These are phyloP conservation scores for Hyphopichia pseudoburtonii DNA, from an alignment of 1,139 yeast genomes.

Conservation along the genomic window DNA sequence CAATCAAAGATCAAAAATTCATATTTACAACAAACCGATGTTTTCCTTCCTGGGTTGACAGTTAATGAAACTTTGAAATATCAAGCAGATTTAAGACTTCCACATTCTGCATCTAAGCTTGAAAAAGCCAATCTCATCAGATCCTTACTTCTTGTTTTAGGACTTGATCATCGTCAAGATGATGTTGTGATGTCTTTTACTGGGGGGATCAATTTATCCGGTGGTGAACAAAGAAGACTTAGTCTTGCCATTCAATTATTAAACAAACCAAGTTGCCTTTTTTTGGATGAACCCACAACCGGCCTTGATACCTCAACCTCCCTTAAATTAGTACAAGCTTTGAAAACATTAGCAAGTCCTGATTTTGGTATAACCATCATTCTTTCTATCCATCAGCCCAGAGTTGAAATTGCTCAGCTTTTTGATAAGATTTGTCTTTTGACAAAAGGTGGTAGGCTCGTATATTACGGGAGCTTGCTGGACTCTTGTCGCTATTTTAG, in stretches of 20 bases:
- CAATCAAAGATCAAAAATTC: constrained; percentile 46
- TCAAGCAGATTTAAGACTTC: constrained; percentile 70
- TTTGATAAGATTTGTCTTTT: constrained; percentile 74
- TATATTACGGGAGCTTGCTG: constrained; percentile 55
- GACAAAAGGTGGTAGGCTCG: constrained; percentile 64
- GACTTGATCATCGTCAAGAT: constrained; percentile 59
- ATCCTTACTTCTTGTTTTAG: constrained; percentile 58
- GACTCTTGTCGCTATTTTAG: constrained; percentile 53
- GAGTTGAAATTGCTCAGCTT: constrained; percentile 66
- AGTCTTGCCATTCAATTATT: constrained; percentile 78
- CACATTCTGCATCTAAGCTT: constrained; percentile 35
- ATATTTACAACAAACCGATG: constrained; percentile 77
- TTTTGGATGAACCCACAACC: constrained; percentile 87
- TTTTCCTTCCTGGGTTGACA: constrained; percentile 67
- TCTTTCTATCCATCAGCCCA: constrained; percentile 81
- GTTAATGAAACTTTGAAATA: constrained; percentile 66
- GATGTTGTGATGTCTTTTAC: constrained; percentile 53
- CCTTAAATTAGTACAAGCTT: constrained; percentile 58
- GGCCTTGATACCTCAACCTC: constrained; percentile 85
- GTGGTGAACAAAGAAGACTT: constrained; percentile 81
- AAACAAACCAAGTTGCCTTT: constrained; percentile 72
- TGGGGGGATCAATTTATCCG: constrained; percentile 58
- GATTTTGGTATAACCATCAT: constrained; percentile 68
- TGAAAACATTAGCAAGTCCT: constrained; percentile 51
- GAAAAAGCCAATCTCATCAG: constrained; percentile 53